These are phyloP conservation scores for Flammula alnicola DNA, from an alignment of 1,284 basidiomycete genomes.

Conservation along the genomic window DNA sequence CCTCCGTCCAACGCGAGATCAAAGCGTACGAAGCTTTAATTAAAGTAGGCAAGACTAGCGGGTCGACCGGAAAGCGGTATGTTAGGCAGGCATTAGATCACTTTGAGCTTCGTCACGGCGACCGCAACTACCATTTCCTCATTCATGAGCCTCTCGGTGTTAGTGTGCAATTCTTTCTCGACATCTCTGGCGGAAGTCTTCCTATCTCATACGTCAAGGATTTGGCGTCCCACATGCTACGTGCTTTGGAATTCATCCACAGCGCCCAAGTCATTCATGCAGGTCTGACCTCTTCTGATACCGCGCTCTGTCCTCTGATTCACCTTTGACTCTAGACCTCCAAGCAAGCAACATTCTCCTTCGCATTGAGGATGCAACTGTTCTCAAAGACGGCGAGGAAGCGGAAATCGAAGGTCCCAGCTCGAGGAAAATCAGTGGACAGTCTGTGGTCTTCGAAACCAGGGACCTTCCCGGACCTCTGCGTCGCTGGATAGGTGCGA, in stretches of 20 bases:
- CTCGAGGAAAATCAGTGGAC: slow-evolving; percentile 12
- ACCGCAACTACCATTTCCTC: slow-evolving; percentile 12
- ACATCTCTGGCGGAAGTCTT: slow-evolving; percentile 5
- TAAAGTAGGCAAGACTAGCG: slow-evolving; percentile 8
- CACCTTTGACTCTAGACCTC: slow-evolving; percentile 6
- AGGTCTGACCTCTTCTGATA: slow-evolving; percentile 5
- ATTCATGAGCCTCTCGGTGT: slow-evolving; percentile 16
- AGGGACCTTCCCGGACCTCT: slow-evolving; percentile 3
- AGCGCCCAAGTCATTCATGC: slow-evolving; percentile 10
- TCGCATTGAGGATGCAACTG: slow-evolving; percentile 10
- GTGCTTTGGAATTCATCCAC: slow-evolving; percentile 13
- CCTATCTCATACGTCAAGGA: slow-evolving; percentile 7
- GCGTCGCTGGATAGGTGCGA: slow-evolving; percentile 8
- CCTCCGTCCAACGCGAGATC: slow-evolving; percentile 15
- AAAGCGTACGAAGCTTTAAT: slow-evolving; percentile 13
- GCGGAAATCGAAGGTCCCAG: slow-evolving; percentile 14
- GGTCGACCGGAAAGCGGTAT: slow-evolving; percentile 2
- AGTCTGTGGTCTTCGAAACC: slow-evolving; percentile 12
- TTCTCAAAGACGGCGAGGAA: slow-evolving; percentile 15
- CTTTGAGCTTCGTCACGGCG: slow-evolving; percentile 8
- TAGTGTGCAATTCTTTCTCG: slow-evolving; percentile 8
- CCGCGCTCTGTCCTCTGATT: not conserved
- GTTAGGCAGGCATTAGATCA: slow-evolving; percentile 14
- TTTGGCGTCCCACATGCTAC: slow-evolving; percentile 7
- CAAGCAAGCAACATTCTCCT: slow-evolving; percentile 16